Percentiles rank a stretch among this genome's conserved stretches.
phyloP scores from a whole-genome alignment of 306 rosid genomes.

The Malus domestica region DNA sequence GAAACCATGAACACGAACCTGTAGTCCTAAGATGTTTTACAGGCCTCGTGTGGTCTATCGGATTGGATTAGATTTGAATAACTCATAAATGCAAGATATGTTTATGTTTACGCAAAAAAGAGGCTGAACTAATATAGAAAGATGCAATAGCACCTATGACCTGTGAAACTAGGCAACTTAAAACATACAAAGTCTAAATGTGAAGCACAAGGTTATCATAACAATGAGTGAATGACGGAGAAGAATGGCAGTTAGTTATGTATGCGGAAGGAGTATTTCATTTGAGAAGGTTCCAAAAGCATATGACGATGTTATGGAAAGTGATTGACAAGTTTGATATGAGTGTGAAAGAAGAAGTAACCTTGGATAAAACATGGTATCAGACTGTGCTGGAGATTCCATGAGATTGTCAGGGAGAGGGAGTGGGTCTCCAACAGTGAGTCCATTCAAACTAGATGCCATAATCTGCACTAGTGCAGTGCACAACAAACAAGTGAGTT shows the following conservation, averaged over 20 bases:
- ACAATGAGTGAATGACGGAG: not conserved
- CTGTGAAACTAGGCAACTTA: not conserved
- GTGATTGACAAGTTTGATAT: not conserved
- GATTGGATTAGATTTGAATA: too few species aligned
- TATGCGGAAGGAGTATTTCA: not conserved
- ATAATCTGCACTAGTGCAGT: constrained; percentile 47
- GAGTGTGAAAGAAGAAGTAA: not conserved
- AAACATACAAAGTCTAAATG: not conserved
- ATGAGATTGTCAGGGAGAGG: constrained; percentile 59
- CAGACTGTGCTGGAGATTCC: constrained; percentile 98
- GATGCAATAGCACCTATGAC: too few species aligned
- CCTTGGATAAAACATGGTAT: constrained; percentile 66
- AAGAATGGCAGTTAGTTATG: not conserved
- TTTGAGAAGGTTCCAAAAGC: not conserved
- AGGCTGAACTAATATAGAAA: too few species aligned
- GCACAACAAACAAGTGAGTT: not conserved
- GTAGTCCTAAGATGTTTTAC: too few species aligned
- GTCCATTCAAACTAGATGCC: constrained; percentile 98
- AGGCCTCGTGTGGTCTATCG: too few species aligned
- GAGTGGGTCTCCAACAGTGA: constrained; percentile 91
- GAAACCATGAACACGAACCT: too few species aligned
- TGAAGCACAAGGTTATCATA: not conserved
- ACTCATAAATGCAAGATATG: too few species aligned
- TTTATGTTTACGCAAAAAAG: too few species aligned
- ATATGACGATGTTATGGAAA: not conserved